Conservation (phyloP, 768 basidiomycete genomes). For the Chlorophyllum brunneum region DNA sequence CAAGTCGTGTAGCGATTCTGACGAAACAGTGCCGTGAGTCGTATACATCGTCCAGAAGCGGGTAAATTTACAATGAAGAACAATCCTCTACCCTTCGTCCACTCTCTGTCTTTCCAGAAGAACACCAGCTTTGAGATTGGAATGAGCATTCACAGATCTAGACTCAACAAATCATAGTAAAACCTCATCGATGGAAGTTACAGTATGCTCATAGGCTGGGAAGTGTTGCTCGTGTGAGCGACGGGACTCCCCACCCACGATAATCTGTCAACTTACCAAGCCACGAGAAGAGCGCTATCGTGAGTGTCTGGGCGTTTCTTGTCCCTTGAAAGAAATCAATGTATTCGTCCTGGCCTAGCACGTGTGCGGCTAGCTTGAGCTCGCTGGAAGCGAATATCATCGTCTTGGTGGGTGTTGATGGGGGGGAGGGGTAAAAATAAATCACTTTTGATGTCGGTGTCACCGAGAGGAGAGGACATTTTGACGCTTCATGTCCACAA, state of each 20-base stretch:
- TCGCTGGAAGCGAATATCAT: slow-evolving; percentile 1
- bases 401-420: too few relatives aligned
- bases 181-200: slow-evolving; percentile 4
- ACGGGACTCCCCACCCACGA: too few relatives aligned
- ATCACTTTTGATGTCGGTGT: too few relatives aligned
- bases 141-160: neutral
- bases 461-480: too few relatives aligned
- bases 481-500: neutral
- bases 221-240: neutral
- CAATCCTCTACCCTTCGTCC: slow-evolving; percentile 8
- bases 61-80: slow-evolving; percentile 4
- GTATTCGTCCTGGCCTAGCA: neutral
- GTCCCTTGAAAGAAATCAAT: slow-evolving; percentile 1
- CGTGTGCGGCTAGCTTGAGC: neutral
- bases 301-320: neutral
- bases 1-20: slow-evolving; percentile 10
- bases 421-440: too few relatives aligned
- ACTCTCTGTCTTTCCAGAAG: slow-evolving; percentile 11
- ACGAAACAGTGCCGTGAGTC: neutral
- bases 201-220: slow-evolving; percentile 4
- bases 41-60: neutral
- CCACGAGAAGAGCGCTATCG: slow-evolving; percentile 1
- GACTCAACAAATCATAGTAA: neutral
- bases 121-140: neutral
- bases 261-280: too few relatives aligned